Evolutionary conservation across 495 filamentous ascomycete genomes (phyloP), one percentile per base, ranked within the genome.

Genomic region (Margaritispora aquatica): DNA sequence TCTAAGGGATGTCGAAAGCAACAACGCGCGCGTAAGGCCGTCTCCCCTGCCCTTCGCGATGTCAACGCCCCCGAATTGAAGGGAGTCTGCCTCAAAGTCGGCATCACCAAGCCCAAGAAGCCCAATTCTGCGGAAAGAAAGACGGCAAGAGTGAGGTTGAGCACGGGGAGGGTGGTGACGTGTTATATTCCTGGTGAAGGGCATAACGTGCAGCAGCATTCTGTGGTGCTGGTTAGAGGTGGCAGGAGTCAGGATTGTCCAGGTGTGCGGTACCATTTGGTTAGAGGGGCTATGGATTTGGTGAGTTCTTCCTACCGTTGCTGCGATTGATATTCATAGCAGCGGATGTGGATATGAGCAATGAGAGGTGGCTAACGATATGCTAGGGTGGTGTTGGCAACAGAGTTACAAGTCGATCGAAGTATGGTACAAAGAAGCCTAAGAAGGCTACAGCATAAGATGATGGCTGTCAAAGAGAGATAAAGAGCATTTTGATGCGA

Each of bases 121-220:
- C 94, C 94, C 47, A 98, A 98, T 71, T 98, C 94, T 19, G 95
- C 89, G 27, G 90, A 96, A 75, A 75, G 94, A 48, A 98, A 98
- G 78, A 89, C 87, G 23, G 92, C 92, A 1, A 87, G 91, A 71
- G 86, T 98, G 17, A 74, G 92, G 59, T 77, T 98, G 73, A 94
- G 89, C 63, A 90, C 82, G 66, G 95, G 94, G 63, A 88, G 85
- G 70, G 79, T 92, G 56, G 79, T 98, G 60, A 96, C 87, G 56
- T 85, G 85, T 57, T 96, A 95, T 79, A 98, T 98, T 66, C 89
- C 90, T 20, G 95, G 94, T 63, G 90, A 97, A 83, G 93, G 94
- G 29, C 94, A 98, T 77, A 98, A 97, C 77, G 90, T 96, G 63
- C 93, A 96, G 79, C 94, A 97, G 82, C 94, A 99, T 79, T 91